Percentiles rank a stretch among this genome's conserved stretches.
These are phyloP conservation scores for Cryphonectria radicalis DNA, from an alignment of 2,329 filamentous ascomycete species.

Conservation along the genomic window DNA sequence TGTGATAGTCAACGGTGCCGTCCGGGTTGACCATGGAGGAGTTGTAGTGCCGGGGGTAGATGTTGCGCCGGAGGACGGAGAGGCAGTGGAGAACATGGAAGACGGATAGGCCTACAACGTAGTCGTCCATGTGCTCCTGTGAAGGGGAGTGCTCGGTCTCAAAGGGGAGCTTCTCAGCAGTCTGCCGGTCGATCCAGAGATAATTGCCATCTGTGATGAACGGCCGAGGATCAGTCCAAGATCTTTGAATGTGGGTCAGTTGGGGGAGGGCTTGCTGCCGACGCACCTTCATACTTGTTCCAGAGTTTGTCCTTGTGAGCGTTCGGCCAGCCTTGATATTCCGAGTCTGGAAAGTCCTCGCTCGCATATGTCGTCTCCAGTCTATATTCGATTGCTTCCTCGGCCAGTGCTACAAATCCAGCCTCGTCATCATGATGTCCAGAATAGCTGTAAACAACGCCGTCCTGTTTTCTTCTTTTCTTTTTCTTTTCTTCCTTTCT, in stretches of 20 bases:
- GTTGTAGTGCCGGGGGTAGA: constrained; percentile 22
- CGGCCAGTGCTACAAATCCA: constrained; percentile 10
- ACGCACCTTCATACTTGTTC: constrained; percentile 22
- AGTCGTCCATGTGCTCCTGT: constrained; percentile 15
- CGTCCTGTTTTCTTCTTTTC: background rate
- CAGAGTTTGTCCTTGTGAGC: constrained; percentile 14
- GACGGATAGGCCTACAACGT: constrained; percentile 19
- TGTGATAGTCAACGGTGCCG: constrained; percentile 18
- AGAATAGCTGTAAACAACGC: too few relatives aligned
- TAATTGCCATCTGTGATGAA: constrained; percentile 16
- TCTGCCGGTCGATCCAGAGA: constrained; percentile 8
- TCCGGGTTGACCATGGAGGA: constrained; percentile 15
- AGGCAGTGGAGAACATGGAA: constrained; percentile 25
- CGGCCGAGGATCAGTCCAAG: background rate
- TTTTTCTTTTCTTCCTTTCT: too few relatives aligned
- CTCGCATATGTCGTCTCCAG: constrained; percentile 22
- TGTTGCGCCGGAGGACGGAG: constrained; percentile 10
- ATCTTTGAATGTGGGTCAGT: too few relatives aligned
- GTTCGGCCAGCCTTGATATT: constrained; percentile 22
- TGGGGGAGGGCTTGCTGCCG: background rate
- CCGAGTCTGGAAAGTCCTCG: constrained; percentile 17
- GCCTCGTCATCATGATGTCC: background rate
- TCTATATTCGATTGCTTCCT: constrained; percentile 18
- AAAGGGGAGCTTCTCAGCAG: constrained; percentile 5
- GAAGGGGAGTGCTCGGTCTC: constrained; percentile 12